Evolutionary conservation across 164 flowering plant genomes (phyloP).

Genomic region (Chimonanthus praecox): DNA sequence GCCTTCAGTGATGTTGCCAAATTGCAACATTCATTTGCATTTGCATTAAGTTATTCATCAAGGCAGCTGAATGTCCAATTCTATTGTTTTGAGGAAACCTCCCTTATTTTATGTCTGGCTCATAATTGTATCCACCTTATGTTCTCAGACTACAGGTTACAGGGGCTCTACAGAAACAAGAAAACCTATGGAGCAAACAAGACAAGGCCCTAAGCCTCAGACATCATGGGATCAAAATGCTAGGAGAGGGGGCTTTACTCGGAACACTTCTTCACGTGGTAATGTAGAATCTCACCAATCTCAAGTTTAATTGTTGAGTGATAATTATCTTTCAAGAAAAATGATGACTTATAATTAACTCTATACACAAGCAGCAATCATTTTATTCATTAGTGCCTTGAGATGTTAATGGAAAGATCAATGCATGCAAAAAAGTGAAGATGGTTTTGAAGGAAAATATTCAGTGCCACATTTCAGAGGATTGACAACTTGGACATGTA

Average conservation of each 20-base stretch:
- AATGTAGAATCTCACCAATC: constrained; percentile 14
- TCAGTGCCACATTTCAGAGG: no score
- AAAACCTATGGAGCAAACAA: constrained; percentile 30
- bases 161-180: constrained; percentile 27
- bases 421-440: not conserved
- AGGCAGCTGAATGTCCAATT: not conserved
- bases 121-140: constrained; percentile 9
- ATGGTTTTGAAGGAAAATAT: no score
- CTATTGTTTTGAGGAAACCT: not conserved
- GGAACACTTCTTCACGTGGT: constrained; percentile 46
- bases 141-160: constrained; percentile 35
- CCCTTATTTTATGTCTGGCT: not conserved
- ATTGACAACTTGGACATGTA: no score
- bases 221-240: constrained; percentile 42
- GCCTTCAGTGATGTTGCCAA: not conserved
- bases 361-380: not conserved
- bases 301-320: not conserved
- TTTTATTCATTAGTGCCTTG: not conserved
- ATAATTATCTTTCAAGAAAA: no score
- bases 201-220: constrained; percentile 18
- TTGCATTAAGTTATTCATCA: not conserved
- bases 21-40: not conserved
- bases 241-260: constrained; percentile 35
- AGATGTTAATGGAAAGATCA: not conserved
- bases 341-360: not conserved